These are phyloP conservation scores for Candida vartiovaarae DNA, from an alignment of 805 yeast species.

Conservation along the genomic window DNA sequence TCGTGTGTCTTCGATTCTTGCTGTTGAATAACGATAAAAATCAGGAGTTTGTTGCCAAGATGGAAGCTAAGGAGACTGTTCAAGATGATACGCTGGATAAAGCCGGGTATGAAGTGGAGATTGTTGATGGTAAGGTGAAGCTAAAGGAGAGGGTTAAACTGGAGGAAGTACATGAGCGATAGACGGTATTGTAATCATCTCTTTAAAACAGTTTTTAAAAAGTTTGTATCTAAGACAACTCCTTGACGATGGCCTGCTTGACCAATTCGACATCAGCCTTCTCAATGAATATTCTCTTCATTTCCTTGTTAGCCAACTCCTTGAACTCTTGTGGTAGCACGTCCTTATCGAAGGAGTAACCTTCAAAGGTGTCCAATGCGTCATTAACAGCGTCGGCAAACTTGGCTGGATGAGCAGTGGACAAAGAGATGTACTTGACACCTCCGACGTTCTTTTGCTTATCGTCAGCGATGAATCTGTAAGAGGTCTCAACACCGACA, in stretches of 20 bases:
- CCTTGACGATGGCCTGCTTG: slow-evolving; percentile 69
- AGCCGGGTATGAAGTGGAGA: slow-evolving; percentile 72
- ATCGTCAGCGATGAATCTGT: slow-evolving; percentile 48
- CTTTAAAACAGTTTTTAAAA: too few species aligned
- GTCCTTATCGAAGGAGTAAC: slow-evolving; percentile 78
- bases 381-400: slow-evolving; percentile 92
- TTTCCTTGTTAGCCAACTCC: slow-evolving; percentile 59
- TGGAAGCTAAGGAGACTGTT: slow-evolving; percentile 69
- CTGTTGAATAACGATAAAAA: slow-evolving; percentile 58
- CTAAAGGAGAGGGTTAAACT: slow-evolving; percentile 32
- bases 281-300: slow-evolving; percentile 67
- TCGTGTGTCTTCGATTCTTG: slow-evolving; percentile 67
- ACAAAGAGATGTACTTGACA: slow-evolving; percentile 60
- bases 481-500: slow-evolving; percentile 81
- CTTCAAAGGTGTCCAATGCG: slow-evolving; percentile 58
- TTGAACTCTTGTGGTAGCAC: slow-evolving; percentile 87
- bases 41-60: slow-evolving; percentile 64
- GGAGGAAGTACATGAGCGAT: slow-evolving; percentile 2
- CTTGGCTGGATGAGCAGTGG: slow-evolving; percentile 99
- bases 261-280: slow-evolving; percentile 68
- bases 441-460: slow-evolving; percentile 30
- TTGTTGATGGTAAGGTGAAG: slow-evolving; percentile 63
- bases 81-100: slow-evolving; percentile 53
- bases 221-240: slow-evolving; percentile 31
- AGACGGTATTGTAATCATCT: background rate